Conservation (phyloP, 2,329 filamentous ascomycete species). For the Fusarium caatingaense region DNA sequence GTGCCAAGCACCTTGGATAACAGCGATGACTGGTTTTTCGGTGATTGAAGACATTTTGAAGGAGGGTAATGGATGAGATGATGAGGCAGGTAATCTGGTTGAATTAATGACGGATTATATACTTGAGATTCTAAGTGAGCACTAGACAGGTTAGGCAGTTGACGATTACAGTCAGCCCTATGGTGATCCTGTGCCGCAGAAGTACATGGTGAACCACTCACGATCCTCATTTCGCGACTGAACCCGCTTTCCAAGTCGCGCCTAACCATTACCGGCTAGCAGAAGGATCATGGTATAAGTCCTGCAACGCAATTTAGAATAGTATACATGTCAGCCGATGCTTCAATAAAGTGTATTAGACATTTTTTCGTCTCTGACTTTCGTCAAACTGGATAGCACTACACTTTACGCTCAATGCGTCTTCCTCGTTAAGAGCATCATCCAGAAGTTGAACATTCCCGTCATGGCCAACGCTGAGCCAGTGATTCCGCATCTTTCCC, state of each 20-base stretch:
- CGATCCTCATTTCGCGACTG: background rate
- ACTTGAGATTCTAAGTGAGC: background rate
- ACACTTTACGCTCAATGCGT: background rate
- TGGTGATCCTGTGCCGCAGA: background rate
- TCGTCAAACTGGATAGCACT: too few species aligned
- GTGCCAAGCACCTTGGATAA: conserved; percentile 28
- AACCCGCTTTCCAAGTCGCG: fast-evolving
- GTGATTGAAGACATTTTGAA: background rate
- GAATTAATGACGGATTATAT: too few species aligned
- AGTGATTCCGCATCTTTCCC: background rate
- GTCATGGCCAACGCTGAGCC: fast-evolving
- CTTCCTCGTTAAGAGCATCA: background rate
- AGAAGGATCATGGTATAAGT: background rate
- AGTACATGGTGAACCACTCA: too few species aligned
- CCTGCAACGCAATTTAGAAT: background rate
- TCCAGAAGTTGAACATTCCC: background rate
- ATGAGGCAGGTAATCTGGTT: too few species aligned
- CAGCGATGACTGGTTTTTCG: conserved; percentile 6
- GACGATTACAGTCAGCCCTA: background rate
- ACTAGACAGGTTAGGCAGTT: background rate
- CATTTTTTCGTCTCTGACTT: too few species aligned
- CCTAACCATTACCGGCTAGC: background rate
- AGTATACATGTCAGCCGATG: too few species aligned
- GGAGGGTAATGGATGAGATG: too few species aligned
- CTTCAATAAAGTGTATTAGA: too few species aligned